Percentiles rank a stretch among this genome's conserved stretches.
These are phyloP conservation scores for Aureobasidium sp. DNA, from an alignment of 2,329 filamentous ascomycete genomes.

Conservation along the genomic window DNA sequence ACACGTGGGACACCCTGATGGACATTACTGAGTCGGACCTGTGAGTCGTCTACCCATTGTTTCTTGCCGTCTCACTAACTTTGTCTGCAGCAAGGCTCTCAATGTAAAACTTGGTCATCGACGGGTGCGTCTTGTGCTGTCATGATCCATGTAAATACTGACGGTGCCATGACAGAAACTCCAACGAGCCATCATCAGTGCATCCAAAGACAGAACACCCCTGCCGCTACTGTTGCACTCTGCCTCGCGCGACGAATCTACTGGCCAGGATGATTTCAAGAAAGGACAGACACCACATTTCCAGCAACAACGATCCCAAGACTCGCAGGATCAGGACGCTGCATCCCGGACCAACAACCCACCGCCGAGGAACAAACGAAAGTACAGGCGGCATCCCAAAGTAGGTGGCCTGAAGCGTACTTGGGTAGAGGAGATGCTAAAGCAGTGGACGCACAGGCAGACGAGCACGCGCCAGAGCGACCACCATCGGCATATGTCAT, in stretches of 20 bases:
- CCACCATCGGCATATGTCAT: conserved; percentile 78
- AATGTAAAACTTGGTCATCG: conserved; percentile 74
- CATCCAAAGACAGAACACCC: conserved; percentile 1
- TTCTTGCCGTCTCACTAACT: background rate
- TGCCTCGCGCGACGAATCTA: conserved; percentile 44
- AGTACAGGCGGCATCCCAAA: conserved; percentile 72
- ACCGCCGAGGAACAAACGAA: conserved; percentile 48
- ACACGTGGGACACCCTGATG: conserved; percentile 74
- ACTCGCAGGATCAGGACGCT: conserved; percentile 16
- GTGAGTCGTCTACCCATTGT: conserved; percentile 33
- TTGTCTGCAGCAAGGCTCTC: conserved; percentile 49
- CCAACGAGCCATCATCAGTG: conserved; percentile 58
- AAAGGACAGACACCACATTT: conserved; percentile 30
- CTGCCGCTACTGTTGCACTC: background rate
- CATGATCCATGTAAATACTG: background rate
- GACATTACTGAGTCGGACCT: conserved; percentile 80
- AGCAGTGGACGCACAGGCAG: conserved; percentile 43
- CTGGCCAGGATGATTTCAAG: conserved; percentile 47
- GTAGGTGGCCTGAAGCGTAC: conserved; percentile 31
- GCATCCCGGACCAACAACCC: background rate
- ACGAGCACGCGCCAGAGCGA: conserved; percentile 71
- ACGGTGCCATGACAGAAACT: conserved; percentile 51
- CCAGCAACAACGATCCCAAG: conserved; percentile 18
- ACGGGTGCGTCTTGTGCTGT: conserved; percentile 49
- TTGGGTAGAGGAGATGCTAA: conserved; percentile 14